phyloP scores from a whole-genome alignment of 257 asterid genomes.

The Lithospermum erythrorhizon region DNA sequence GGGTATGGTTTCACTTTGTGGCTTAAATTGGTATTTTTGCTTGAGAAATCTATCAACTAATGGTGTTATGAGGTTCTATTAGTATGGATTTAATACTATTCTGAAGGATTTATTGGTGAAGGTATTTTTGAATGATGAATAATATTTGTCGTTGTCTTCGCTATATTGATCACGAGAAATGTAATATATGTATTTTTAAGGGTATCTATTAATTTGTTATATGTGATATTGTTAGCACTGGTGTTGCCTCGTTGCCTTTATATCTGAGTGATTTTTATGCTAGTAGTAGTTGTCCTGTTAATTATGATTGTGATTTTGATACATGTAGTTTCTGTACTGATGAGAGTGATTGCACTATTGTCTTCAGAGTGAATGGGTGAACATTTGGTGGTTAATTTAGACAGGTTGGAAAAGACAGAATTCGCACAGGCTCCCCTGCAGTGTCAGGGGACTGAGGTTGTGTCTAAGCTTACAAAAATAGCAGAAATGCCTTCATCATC shows the following conservation, averaged over 20 bases:
- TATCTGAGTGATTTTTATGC: background rate
- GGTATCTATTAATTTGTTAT: conserved; percentile 1
- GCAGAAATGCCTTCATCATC: conserved; percentile 46
- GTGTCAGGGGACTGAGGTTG: conserved; percentile 27
- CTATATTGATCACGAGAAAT: too few species aligned
- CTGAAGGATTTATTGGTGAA: too few species aligned
- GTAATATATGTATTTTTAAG: too few species aligned
- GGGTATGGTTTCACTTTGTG: background rate
- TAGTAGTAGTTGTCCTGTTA: background rate
- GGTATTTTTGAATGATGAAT: background rate
- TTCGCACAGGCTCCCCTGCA: conserved; percentile 20
- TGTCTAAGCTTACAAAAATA: conserved; percentile 30
- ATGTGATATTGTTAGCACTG: conserved; percentile 6
- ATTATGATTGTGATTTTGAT: background rate
- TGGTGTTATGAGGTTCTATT: too few species aligned
- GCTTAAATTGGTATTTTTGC: background rate
- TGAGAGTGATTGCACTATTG: conserved; percentile 15
- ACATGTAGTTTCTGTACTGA: conserved; percentile 18
- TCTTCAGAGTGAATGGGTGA: conserved; percentile 48
- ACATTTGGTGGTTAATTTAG: conserved; percentile 36
- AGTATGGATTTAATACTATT: too few species aligned
- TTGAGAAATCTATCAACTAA: too few species aligned
- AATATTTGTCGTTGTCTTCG: too few species aligned
- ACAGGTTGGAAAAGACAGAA: conserved; percentile 37
- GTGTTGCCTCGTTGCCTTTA: background rate